Evolutionary conservation across 352 stramenopile genomes (phyloP), one percentile per base, ranked within the genome.

Genomic region (Phytopythium helicoides): DNA sequence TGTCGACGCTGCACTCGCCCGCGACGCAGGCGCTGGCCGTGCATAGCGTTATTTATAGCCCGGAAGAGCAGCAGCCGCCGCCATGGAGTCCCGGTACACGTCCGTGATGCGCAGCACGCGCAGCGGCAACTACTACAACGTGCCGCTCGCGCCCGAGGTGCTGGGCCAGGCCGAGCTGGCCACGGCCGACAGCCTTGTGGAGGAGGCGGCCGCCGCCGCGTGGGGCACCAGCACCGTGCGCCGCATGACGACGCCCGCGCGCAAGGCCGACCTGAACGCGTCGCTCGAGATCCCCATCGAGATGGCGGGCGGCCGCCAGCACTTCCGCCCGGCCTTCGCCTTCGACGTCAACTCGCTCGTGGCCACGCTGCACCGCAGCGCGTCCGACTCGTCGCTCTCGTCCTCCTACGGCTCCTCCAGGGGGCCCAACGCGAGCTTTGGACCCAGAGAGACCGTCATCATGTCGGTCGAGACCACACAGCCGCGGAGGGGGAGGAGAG

Each of bases 81-180:
- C 5, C 16, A 71, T 81, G 54, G 73, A 85, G 31, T 34, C 57
- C 31, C 58, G 58, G 31, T 74, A 68, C 56, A 68, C 68, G 52
- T 80, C 73, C 42, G 68, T 85, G 36, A 64, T 85, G 68, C 73
- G 73, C 62, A 75, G 71, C 47, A 78, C 71, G 47, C 66, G 64
- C 54, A 85, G 73, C 55, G 71, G 68, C 53, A 85, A 85, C 41
- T 85, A 80, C 52, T 85, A 85, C 61, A 74, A 81, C 53, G 58
- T 85, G 22, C 73, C 73, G 12, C 57, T 80, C 40, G 56, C 65
- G 14, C 47, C 67, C 18, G 56, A 68, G 22, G 35, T 56, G n/a
- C 12, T 60, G 47, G 40, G 19, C 23, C 49, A 35, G 31, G 50
- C 26, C 35, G 58, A 64, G 39, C 52, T 63, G 15, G 19, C 4